These are phyloP conservation scores for Dalbergia cochinchinensis DNA, from an alignment of 306 rosid species.

Conservation along the genomic window DNA sequence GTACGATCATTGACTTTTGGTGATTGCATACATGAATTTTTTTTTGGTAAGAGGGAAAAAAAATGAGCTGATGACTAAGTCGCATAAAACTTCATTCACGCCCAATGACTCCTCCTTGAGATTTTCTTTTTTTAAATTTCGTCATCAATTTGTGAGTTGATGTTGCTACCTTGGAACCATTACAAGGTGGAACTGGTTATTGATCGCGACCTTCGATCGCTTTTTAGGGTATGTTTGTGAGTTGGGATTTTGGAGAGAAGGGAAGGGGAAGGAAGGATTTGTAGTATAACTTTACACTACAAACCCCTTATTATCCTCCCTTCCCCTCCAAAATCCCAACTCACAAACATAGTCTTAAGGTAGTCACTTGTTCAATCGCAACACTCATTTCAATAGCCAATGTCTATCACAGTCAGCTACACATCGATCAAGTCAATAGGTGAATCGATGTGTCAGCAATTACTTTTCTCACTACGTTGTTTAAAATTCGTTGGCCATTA, in stretches of 20 bases:
- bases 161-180: background rate
- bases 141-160: background rate
- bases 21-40: background rate
- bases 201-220: background rate
- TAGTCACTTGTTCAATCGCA: background rate
- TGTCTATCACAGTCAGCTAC: background rate
- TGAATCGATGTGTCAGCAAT: background rate
- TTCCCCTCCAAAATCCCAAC: too few relatives aligned
- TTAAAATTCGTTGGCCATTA: background rate
- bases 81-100: background rate
- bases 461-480: background rate
- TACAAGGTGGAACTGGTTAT: background rate
- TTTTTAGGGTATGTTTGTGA: too few relatives aligned
- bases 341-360: too few relatives aligned
- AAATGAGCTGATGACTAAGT: too few relatives aligned
- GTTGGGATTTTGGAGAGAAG: too few relatives aligned
- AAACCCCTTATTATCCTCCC: too few relatives aligned
- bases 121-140: background rate
- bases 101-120: background rate
- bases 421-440: background rate
- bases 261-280: too few relatives aligned
- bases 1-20: background rate
- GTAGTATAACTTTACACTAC: too few relatives aligned
- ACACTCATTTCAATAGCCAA: conserved; percentile 7
- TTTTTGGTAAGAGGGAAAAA: too few relatives aligned